Conservation (phyloP, 768 basidiomycete genomes). For the Psilocybe cubensis region DNA sequence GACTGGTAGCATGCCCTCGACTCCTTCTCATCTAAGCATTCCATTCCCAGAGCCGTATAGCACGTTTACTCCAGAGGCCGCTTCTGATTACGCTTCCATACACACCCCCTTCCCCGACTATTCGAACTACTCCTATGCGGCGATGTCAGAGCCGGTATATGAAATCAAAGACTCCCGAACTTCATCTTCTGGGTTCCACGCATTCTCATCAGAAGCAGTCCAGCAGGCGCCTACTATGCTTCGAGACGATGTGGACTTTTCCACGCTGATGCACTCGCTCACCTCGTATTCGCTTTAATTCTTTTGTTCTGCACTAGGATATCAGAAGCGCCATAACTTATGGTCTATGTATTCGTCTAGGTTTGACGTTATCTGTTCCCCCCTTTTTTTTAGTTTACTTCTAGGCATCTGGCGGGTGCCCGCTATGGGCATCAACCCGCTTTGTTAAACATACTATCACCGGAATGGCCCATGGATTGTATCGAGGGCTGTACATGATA, state of each 20-base stretch:
- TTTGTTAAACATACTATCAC: background rate
- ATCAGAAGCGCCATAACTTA: slow-evolving; percentile 1
- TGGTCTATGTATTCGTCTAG: slow-evolving; percentile 1
- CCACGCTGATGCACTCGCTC: slow-evolving; percentile 37
- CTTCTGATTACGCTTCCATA: slow-evolving; percentile 29
- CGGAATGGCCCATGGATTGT: background rate
- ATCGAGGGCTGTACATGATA: slow-evolving; percentile 1
- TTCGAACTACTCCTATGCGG: slow-evolving; percentile 24
- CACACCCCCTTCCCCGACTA: slow-evolving; percentile 26
- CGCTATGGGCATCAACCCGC: background rate
- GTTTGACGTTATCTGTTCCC: background rate
- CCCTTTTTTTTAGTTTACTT: background rate
- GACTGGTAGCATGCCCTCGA: slow-evolving; percentile 41
- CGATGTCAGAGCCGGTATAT: slow-evolving; percentile 19
- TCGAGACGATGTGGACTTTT: slow-evolving; percentile 33
- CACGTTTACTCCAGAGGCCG: slow-evolving; percentile 25
- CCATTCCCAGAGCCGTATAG: slow-evolving; percentile 30
- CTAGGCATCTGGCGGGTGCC: background rate
- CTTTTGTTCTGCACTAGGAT: background rate
- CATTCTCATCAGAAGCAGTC: slow-evolving; percentile 21
- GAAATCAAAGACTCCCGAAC: slow-evolving; percentile 18
- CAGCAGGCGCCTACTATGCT: slow-evolving; percentile 27
- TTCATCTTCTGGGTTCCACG: slow-evolving; percentile 24
- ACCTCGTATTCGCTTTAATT: slow-evolving; percentile 31
- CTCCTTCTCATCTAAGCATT: slow-evolving; percentile 37